Conservation (phyloP, 441 rosid genomes). For the Pelargonium cotyledonis region DNA sequence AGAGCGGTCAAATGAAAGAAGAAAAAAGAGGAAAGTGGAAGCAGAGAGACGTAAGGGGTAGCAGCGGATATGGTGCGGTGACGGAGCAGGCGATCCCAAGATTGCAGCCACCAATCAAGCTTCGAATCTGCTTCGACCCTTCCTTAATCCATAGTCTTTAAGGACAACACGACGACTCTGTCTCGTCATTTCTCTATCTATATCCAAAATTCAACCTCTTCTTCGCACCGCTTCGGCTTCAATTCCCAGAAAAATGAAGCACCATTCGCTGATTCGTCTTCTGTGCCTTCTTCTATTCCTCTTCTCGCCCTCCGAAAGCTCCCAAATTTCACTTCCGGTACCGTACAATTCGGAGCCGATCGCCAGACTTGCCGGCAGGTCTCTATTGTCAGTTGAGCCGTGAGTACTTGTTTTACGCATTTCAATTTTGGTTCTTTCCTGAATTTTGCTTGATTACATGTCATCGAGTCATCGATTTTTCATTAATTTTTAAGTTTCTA, state of each 20-base stretch:
- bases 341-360: constrained; percentile 1
- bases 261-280: background rate
- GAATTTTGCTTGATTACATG: too few species aligned
- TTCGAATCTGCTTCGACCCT: background rate
- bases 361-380: constrained; percentile 33
- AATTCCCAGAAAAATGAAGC: background rate
- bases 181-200: background rate
- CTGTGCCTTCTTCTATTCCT: background rate
- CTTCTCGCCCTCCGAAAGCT: constrained; percentile 1
- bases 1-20: too few species aligned
- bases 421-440: too few species aligned
- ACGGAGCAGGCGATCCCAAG: background rate
- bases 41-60: too few species aligned
- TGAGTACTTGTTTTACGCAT: constrained; percentile 24
- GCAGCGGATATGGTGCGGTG: too few species aligned
- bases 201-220: background rate
- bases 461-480: too few species aligned
- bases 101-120: background rate
- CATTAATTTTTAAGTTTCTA: too few species aligned
- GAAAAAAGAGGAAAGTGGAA: too few species aligned
- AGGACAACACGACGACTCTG: background rate
- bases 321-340: constrained; percentile 10
- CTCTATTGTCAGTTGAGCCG: constrained; percentile 38
- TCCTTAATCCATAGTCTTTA: background rate
- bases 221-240: too few species aligned